These are phyloP conservation scores for Adansonia digitata DNA, from an alignment of 345 rosid species.

Conservation along the genomic window DNA sequence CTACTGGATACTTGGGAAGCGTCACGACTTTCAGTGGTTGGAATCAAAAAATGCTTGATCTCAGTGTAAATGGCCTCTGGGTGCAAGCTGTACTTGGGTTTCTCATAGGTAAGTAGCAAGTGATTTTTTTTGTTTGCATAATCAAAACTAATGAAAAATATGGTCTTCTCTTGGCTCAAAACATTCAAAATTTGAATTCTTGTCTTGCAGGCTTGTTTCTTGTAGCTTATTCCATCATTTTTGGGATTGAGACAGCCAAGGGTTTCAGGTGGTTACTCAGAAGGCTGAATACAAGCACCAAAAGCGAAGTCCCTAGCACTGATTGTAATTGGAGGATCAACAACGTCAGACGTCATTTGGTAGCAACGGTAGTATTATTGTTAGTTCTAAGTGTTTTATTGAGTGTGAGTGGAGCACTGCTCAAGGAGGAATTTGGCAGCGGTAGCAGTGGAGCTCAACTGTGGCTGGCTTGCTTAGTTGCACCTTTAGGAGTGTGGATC, in stretches of 20 bases:
- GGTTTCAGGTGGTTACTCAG: conserved; percentile 55
- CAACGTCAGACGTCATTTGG: conserved; percentile 37
- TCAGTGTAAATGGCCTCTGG: conserved; percentile 70
- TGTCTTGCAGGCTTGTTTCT: conserved; percentile 68
- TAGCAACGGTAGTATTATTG: conserved; percentile 35
- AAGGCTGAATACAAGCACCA: conserved; percentile 16
- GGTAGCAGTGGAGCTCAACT: conserved; percentile 51
- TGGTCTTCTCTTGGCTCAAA: neutral
- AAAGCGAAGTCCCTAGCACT: conserved; percentile 7
- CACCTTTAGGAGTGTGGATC: conserved; percentile 82
- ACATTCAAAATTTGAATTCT: neutral
- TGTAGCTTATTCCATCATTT: conserved; percentile 58
- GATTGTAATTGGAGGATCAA: conserved; percentile 35
- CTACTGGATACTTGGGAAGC: conserved; percentile 90
- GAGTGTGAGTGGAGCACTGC: conserved; percentile 39
- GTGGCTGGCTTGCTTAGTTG: conserved; percentile 81
- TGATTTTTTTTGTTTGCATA: neutral
- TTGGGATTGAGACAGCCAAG: conserved; percentile 79
- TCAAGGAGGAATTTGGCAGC: conserved; percentile 44
- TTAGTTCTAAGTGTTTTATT: conserved; percentile 42
- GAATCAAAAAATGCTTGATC: conserved; percentile 97
- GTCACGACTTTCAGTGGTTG: conserved; percentile 97
- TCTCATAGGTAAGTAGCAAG: conserved; percentile 73
- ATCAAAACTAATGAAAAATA: neutral
- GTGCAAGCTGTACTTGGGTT: conserved; percentile 56